phyloP scores from a whole-genome alignment of 495 filamentous ascomycete species.

The Aspergillus bertholletiae region DNA sequence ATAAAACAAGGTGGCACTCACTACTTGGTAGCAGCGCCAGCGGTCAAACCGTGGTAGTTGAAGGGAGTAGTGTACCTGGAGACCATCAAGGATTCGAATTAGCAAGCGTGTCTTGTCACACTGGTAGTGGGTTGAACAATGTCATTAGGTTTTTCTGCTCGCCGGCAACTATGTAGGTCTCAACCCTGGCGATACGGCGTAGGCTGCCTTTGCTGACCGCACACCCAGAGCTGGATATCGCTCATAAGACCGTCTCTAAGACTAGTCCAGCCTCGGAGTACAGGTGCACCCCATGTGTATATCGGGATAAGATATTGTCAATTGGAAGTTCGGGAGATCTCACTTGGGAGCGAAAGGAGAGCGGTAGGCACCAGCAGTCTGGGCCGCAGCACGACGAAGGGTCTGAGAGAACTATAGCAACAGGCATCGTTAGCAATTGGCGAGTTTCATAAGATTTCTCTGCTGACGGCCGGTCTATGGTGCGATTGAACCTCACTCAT shows the following conservation, averaged over 20 bases:
- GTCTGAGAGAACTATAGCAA: slow-evolving; percentile 37
- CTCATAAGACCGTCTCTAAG: not conserved
- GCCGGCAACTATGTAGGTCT: not conserved
- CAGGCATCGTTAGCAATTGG: slow-evolving; percentile 23
- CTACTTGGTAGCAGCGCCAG: slow-evolving; percentile 42
- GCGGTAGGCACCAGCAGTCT: slow-evolving; percentile 28
- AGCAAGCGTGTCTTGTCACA: not conserved
- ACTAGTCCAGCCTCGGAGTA: not conserved
- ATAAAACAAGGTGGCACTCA: slow-evolving; percentile 31
- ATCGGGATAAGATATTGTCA: not conserved
- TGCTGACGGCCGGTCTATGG: not conserved
- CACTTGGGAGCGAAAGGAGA: slow-evolving; percentile 43
- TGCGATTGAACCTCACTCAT: not conserved
- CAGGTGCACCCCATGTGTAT: not conserved
- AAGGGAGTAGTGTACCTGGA: slow-evolving; percentile 49
- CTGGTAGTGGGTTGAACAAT: not conserved
- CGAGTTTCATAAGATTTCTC: not conserved
- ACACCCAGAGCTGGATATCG: not conserved
- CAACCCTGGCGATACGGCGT: not conserved
- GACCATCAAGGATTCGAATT: not conserved
- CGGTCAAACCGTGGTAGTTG: slow-evolving; percentile 50
- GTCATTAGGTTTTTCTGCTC: not conserved
- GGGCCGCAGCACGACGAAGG: slow-evolving; percentile 41
- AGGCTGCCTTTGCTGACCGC: not conserved
- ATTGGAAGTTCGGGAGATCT: slow-evolving; percentile 21